Base-by-base conservation (phyloP, 164 flowering plant species). In the Taxillus chinensis region DNA sequence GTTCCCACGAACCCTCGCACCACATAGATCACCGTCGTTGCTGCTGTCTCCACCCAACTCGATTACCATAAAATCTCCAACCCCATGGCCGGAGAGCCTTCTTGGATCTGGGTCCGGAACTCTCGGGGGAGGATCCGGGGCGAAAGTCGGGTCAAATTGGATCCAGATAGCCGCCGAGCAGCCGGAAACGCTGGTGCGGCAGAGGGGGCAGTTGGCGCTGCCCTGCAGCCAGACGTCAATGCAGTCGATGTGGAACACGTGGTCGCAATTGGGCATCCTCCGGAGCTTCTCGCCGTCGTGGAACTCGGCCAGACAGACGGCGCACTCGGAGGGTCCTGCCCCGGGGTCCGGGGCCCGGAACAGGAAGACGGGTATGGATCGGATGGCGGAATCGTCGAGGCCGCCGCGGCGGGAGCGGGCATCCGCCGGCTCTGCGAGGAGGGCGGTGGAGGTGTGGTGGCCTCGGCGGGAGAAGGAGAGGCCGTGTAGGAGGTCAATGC, bases 161-260 rank as follows among this genome's bases (percentile, higher is more conserved):
- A 27, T 27, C 27, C 62, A 6, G 46, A 1, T 6, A 43, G 8
- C 8, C 8, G 46, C 46, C 57, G 39, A 70, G 49, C 12, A 67
- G 55, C 13, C 65, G 27, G 92, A 90, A 68, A 93, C 73, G 70
- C 80, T 82, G 38, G 85, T 79, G 73, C 98, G 73, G 68, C 98
- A 93, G 52, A 93, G 89, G 13, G 98, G 98, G 75, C 98, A 93
- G 59, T 85, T 90, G 2, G 85, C 84, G 63, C 84, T 86, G 78
- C 58, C 84, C 61, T 90, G 98, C 15, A 93, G 90, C 98, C 98
- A 93, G 14, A 85, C 78, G 57, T 93, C 98, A 41, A 93, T 88
- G 70, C 98, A 93, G 49, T 93, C 98, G 3, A 90, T 83, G 60
- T 93, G 98, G 55, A 93, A 93, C 3, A 77, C 79, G 60, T 93